These are phyloP conservation scores for Hyphodiscus hymeniophilus DNA, from an alignment of 495 filamentous ascomycete genomes.

Conservation along the genomic window DNA sequence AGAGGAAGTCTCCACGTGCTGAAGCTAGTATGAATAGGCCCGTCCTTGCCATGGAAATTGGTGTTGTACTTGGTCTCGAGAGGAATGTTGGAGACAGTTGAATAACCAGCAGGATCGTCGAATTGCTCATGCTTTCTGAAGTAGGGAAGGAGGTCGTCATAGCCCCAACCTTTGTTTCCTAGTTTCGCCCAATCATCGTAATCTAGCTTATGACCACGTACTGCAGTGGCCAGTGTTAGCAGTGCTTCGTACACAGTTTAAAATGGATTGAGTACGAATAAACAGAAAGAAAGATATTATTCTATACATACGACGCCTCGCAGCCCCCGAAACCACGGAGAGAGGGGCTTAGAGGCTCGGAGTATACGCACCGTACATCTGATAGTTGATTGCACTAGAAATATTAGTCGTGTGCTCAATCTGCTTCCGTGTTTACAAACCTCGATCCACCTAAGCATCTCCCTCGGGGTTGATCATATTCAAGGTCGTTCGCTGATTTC, in stretches of 20 bases:
- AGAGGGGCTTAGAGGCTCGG: too few relatives aligned
- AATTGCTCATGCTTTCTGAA: constrained; percentile 50
- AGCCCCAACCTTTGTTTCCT: constrained; percentile 28
- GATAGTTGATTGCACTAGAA: constrained; percentile 41
- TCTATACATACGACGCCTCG: too few relatives aligned
- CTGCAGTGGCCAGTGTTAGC: too few relatives aligned
- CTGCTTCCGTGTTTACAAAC: too few relatives aligned
- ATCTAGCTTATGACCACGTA: constrained; percentile 25
- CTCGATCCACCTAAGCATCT: constrained; percentile 46
- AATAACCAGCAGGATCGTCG: constrained; percentile 26
- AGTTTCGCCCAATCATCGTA: constrained; percentile 32
- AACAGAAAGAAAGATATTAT: too few relatives aligned
- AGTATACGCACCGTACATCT: too few relatives aligned
- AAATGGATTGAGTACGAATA: too few relatives aligned
- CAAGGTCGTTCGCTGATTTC: constrained; percentile 51
- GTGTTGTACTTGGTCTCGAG: constrained; percentile 31
- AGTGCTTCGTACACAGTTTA: too few relatives aligned
- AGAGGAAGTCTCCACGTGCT: constrained; percentile 43
- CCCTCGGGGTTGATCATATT: constrained; percentile 31
- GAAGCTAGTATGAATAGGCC: constrained; percentile 42
- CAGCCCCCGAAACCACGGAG: too few relatives aligned
- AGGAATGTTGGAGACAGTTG: constrained; percentile 14
- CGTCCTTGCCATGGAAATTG: constrained; percentile 28
- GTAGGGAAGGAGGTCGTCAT: constrained; percentile 36
- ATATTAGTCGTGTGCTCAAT: too few relatives aligned